Conservation (phyloP, 176 grass and related monocot species). For the Microstegium vimineum region DNA sequence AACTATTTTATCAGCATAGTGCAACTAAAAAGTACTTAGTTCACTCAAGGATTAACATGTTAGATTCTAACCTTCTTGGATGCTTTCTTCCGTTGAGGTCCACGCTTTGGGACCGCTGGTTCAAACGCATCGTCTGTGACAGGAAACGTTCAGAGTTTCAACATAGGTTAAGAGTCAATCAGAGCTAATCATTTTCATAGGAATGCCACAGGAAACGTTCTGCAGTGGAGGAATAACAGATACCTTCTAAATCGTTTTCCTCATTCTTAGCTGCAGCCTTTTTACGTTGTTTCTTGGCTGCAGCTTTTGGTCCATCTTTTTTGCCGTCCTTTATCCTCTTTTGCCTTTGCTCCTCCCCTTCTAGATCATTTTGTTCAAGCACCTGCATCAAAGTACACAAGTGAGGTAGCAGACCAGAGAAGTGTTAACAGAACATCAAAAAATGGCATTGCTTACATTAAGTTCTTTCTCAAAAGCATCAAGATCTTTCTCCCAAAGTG, state of each 20-base stretch:
- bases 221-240: neutral
- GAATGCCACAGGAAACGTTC: no score
- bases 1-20: neutral
- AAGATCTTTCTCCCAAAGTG: no score
- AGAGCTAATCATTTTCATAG: neutral
- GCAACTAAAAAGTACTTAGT: neutral
- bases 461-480: no score
- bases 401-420: neutral
- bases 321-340: constrained; percentile 8
- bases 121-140: constrained; percentile 25
- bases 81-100: constrained; percentile 35
- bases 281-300: constrained; percentile 39
- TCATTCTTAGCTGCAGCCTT: constrained; percentile 39
- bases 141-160: neutral
- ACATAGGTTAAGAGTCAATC: neutral
- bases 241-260: constrained; percentile 12
- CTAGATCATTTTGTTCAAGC: constrained; percentile 36
- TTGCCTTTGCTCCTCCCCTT: constrained; percentile 15
- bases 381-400: constrained; percentile 22
- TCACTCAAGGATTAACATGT: neutral
- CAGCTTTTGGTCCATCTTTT: neutral
- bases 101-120: constrained; percentile 19
- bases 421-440: no score
- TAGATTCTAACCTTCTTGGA: constrained; percentile 39
- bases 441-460: no score